phyloP scores from a whole-genome alignment of 163 green algal species.

The Volvox carteri region DNA sequence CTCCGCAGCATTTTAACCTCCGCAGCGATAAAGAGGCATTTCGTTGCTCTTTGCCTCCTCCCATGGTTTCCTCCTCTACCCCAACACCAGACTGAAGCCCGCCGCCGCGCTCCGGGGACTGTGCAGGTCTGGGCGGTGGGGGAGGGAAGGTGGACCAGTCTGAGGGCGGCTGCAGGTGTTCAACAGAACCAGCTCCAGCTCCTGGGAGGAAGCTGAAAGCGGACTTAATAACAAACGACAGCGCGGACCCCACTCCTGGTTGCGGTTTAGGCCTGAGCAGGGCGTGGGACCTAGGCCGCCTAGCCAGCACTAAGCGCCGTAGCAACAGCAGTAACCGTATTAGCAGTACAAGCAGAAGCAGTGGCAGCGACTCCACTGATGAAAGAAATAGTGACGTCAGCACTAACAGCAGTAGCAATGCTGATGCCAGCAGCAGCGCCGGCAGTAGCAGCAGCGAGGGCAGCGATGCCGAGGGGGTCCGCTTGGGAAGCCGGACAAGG shows the following conservation, averaged over 20 bases:
- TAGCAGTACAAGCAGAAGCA: not conserved
- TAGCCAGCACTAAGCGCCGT: not conserved
- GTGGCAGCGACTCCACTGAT: not conserved
- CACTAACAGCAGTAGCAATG: not conserved
- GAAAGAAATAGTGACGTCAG: not conserved
- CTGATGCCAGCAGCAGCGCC: not conserved
- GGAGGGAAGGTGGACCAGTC: not conserved
- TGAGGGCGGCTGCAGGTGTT: not conserved
- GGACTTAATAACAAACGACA: not conserved
- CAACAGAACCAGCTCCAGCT: not conserved
- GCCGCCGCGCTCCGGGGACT: too few relatives aligned
- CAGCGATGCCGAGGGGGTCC: not conserved
- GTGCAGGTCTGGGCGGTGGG: too few relatives aligned
- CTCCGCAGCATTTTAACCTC: not conserved
- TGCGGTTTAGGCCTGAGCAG: not conserved
- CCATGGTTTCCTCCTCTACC: not conserved
- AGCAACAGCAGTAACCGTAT: not conserved
- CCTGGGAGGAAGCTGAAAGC: not conserved
- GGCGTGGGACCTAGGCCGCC: not conserved
- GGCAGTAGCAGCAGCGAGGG: not conserved
- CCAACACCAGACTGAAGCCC: too few relatives aligned
- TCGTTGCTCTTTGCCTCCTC: not conserved
- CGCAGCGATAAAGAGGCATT: not conserved
- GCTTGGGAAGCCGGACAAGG: not conserved
- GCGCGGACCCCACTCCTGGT: not conserved